Conservation (phyloP, 1,284 basidiomycete species). For the Tilletia walkeri region DNA sequence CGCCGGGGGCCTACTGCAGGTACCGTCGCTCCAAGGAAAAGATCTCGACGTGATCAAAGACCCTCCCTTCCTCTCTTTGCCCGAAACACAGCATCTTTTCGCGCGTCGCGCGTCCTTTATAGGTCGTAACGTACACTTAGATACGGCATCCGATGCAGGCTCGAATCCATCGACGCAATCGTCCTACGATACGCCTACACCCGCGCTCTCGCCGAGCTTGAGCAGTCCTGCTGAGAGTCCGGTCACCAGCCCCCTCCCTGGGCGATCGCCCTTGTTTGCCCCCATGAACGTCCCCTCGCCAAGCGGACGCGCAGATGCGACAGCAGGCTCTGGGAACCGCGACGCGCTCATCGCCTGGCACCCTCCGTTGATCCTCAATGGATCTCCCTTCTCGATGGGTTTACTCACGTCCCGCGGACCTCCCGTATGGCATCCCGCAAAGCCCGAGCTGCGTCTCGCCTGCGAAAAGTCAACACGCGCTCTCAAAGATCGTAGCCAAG, state of each 20-base stretch:
- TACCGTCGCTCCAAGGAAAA: not conserved
- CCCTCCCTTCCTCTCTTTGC: conserved; percentile 8
- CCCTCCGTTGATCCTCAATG: conserved; percentile 68
- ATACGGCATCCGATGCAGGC: not conserved
- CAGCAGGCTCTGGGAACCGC: too few relatives aligned
- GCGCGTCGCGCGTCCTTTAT: conserved; percentile 4
- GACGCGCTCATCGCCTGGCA: conserved; percentile 28
- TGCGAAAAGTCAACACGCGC: conserved; percentile 29
- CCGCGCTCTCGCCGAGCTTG: not conserved
- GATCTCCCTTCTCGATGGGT: conserved; percentile 90
- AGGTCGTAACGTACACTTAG: not conserved
- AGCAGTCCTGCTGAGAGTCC: conserved; percentile 9
- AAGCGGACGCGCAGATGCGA: not conserved
- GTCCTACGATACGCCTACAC: not conserved
- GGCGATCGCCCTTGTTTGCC: conserved; percentile 8
- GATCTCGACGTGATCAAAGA: conserved; percentile 3
- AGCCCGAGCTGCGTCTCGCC: conserved; percentile 61
- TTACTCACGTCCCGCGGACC: conserved; percentile 68
- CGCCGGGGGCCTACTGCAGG: not conserved
- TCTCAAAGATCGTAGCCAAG: conserved; percentile 21
- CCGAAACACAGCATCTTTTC: conserved; percentile 10
- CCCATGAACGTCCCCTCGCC: conserved; percentile 1
- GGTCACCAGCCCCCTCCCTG: not conserved
- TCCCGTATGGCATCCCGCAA: conserved; percentile 84
- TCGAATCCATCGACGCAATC: not conserved